phyloP scores from a whole-genome alignment of 768 basidiomycete species.

The Pisolithus sp. region DNA sequence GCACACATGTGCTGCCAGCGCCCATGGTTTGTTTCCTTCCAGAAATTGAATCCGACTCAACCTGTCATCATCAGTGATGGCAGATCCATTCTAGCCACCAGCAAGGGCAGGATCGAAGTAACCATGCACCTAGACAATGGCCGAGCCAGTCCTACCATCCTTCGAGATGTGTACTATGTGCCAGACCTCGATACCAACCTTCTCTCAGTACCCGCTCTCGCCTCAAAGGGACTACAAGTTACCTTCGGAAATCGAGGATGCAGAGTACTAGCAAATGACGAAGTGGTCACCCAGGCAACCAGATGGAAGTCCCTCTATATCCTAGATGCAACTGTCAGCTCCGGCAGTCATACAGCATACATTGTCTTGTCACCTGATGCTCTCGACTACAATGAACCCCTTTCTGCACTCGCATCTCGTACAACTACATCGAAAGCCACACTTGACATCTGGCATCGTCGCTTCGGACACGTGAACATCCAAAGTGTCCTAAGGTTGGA shows the following conservation, averaged over 20 bases:
- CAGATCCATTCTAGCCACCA: no score
- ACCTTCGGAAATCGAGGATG: background rate
- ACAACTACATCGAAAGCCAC: background rate
- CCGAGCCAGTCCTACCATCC: background rate
- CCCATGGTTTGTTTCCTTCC: no score
- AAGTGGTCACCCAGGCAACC: background rate
- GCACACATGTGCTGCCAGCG: no score
- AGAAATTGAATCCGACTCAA: no score
- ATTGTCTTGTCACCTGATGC: background rate
- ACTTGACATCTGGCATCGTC: no score
- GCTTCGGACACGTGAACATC: background rate
- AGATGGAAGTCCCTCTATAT: slow-evolving; percentile 1
- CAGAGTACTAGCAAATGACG: background rate
- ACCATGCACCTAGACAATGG: no score
- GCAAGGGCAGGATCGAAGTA: no score
- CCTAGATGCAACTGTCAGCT: background rate
- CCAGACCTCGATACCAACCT: slow-evolving; percentile 16
- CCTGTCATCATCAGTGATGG: no score
- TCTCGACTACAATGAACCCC: background rate
- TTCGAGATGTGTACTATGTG: slow-evolving; percentile 9
- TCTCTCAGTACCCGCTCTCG: slow-evolving; percentile 10
- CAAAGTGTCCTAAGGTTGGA: background rate
- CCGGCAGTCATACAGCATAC: background rate
- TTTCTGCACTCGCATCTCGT: background rate
- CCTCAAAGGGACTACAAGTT: background rate